phyloP scores from a whole-genome alignment of 2,329 filamentous ascomycete species.

The Aspergillus pseudoviridinutans region DNA sequence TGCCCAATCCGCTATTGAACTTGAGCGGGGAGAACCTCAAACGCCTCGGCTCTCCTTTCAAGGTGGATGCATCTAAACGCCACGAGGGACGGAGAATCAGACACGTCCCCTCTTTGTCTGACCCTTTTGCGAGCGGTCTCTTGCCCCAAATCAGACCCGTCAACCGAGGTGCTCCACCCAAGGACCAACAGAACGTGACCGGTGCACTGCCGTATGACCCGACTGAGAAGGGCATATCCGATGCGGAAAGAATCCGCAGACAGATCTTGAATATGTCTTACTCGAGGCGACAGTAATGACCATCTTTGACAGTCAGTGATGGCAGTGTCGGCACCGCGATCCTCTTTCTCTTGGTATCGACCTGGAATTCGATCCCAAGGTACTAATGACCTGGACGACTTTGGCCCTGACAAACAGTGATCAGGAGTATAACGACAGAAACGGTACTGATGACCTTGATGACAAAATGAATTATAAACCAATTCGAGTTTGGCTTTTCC shows the following conservation, averaged over 20 bases:
- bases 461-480: conserved; percentile 10
- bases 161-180: conserved; percentile 11
- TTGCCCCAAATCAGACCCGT: conserved; percentile 16
- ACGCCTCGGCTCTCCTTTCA: conserved; percentile 47
- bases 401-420: conserved; percentile 8
- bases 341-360: conserved; percentile 20
- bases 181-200: conserved; percentile 11
- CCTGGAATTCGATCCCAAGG: conserved; percentile 18
- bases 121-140: conserved; percentile 37
- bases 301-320: not conserved
- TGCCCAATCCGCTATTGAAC: conserved; percentile 26
- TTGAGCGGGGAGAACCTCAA: conserved; percentile 40
- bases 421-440: conserved; percentile 28
- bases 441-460: conserved; percentile 26
- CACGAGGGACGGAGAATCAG: conserved; percentile 30
- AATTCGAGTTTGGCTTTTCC: not conserved
- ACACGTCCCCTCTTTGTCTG: conserved; percentile 42
- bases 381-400: conserved; percentile 30
- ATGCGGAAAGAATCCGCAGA: conserved; percentile 37
- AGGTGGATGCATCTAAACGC: conserved; percentile 35
- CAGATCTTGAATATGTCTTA: conserved; percentile 37
- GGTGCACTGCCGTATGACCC: conserved; percentile 26
- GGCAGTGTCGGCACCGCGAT: conserved; percentile 2
- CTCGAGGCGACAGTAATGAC: conserved; percentile 21
- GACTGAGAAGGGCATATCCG: conserved; percentile 33